Base-by-base conservation (phyloP, 2,329 filamentous ascomycete genomes). In the Cercospora citrullina region DNA sequence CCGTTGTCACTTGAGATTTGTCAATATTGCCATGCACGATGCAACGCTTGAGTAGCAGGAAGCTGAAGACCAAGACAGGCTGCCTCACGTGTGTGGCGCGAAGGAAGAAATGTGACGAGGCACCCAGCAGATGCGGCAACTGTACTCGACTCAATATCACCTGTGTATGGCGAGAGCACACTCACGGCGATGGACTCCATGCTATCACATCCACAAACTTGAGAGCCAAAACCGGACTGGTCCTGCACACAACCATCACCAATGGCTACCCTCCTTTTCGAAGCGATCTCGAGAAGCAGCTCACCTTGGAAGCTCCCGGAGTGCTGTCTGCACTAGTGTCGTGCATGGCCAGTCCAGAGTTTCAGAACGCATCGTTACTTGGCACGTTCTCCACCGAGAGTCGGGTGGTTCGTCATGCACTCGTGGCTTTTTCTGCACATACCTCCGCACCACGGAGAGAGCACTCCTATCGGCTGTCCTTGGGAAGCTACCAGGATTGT, bases 21-120 rank as follows among this genome's bases (percentile, higher is more conserved):
- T 36, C 33, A 36, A 16, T 5, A 36, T 36, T 36, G 4, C 33
- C 12, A 36, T 14, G 7, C 42, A 64, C 51, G 31, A 28, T 60
- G 30, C 58, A 21, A 21, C 28, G 23, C 16, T n/a, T 12, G 55
- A n/a, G 16, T 10, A 16, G n/a, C 28, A 31, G 60, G 26, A 65
- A 48, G 45, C 33, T 69, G 18, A 72, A 69, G 53, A 65, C 94
- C 26, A 97, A 97, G 81, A 97, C 93, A 6, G 93, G 93, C 31
- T 97, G 93, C 79, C 87, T 95, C 80, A 97, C 94, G 4, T 97
- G 94, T 78, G 87, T 94, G 68, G 89, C 89, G 77, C 87, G 94
- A 67, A 97, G 97, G 86, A 97, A 97, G 88, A 97, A 97, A 81
- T 97, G 94, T 76, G 94, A 97, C 77, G 94, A 97, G 82, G 87